A percentile compares a stretch with the other conserved stretches of the same genome.
phyloP scores from a whole-genome alignment of 106 monocot species.

The Dioscorea alata region DNA sequence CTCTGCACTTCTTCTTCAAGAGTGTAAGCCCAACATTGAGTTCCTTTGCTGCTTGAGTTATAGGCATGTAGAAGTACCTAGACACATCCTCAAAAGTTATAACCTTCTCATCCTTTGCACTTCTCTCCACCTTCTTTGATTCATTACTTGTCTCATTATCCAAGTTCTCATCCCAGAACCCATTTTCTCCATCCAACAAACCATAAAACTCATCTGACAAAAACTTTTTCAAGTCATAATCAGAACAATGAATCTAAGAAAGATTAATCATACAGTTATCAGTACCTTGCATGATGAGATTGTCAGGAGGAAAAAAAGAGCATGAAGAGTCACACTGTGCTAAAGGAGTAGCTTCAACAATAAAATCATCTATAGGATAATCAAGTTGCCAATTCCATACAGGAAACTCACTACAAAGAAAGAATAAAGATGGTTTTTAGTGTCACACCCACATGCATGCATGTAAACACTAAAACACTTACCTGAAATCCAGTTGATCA shows the following conservation, averaged over 20 bases:
- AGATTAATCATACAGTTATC: neutral
- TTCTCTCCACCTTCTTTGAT: neutral
- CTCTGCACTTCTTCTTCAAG: slow-evolving; percentile 76
- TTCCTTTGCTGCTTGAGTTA: slow-evolving; percentile 61
- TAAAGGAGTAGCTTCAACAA: slow-evolving; percentile 8
- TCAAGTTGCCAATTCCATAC: slow-evolving; percentile 17
- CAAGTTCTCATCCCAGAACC: slow-evolving; percentile 9
- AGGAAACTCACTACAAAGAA: slow-evolving; percentile 13
- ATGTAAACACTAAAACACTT: neutral
- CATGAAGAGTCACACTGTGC: neutral
- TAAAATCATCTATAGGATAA: slow-evolving; percentile 1
- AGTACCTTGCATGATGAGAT: slow-evolving; percentile 13
- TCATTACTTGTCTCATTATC: neutral
- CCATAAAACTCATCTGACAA: slow-evolving; percentile 1
- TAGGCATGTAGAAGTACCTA: slow-evolving; percentile 69
- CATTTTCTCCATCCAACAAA: slow-evolving; percentile 11
- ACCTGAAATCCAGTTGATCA: slow-evolving; percentile 18
- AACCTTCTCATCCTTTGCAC: slow-evolving; percentile 15
- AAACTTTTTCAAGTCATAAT: no score
- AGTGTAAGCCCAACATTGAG: slow-evolving; percentile 66
- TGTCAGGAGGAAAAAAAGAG: slow-evolving; percentile 6
- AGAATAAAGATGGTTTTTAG: neutral
- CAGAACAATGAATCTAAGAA: neutral
- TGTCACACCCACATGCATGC: neutral
- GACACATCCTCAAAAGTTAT: slow-evolving; percentile 61